A percentile compares a stretch with the other conserved stretches of the same genome.
phyloP scores from a whole-genome alignment of 23 red algal species.

The Gracilaria domingensis region DNA sequence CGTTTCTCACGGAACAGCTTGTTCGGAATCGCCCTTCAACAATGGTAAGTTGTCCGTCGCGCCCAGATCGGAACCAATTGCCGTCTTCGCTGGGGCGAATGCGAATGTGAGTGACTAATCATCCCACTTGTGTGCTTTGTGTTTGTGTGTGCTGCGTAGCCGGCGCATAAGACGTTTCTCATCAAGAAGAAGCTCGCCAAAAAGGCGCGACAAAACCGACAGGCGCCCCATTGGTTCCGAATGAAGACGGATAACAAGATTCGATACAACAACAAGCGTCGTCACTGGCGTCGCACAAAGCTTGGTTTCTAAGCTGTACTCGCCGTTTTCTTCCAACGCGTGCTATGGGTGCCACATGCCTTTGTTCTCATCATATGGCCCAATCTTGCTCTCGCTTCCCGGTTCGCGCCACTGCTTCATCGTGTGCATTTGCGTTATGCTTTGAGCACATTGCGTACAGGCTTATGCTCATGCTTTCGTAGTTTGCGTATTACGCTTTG shows the following conservation, averaged over 20 bases:
- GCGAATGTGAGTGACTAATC: neutral
- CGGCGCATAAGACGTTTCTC: slow-evolving; percentile 93
- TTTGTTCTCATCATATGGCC: neutral
- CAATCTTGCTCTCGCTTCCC: neutral
- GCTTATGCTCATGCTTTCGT: neutral
- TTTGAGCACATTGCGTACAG: neutral
- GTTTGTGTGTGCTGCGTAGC: slow-evolving; percentile 6
- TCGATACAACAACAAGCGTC: slow-evolving; percentile 98
- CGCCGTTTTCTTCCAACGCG: neutral
- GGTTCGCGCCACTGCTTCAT: neutral
- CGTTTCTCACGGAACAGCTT: neutral
- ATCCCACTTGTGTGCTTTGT: neutral
- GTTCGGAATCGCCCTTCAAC: neutral
- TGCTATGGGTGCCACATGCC: neutral
- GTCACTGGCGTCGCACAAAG: slow-evolving; percentile 99
- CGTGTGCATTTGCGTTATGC: neutral
- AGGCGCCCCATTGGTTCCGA: slow-evolving; percentile 93
- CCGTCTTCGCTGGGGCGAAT: neutral
- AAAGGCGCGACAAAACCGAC: slow-evolving; percentile 96
- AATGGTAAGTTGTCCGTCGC: neutral
- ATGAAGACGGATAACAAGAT: slow-evolving; percentile 94
- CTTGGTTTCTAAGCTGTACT: slow-evolving; percentile 84
- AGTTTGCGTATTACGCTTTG: neutral
- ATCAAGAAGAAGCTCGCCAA: slow-evolving; percentile 98
- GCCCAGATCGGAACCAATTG: neutral